Evolutionary conservation across 164 flowering plant species (phyloP).

Genomic region (Vitis vinifera): ASM3070453v1 NC_081814.1:26756501-26757000

Average conservation of each 20-base stretch:
- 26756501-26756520: constrained; percentile 29
- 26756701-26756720: neutral
- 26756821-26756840: constrained; percentile 17
- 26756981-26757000: constrained; percentile 59
- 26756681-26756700: constrained; percentile 13
- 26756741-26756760: constrained; percentile 54
- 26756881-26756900: constrained; percentile 64
- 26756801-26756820: constrained; percentile 12
- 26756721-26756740: constrained; percentile 23
- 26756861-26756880: constrained; percentile 71
- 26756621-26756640: constrained; percentile 3
- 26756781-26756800: constrained; percentile 33
- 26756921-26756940: constrained; percentile 70
- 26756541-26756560: constrained; percentile 10
- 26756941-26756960: constrained; percentile 94
- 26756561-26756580: constrained; percentile 8
- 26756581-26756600: constrained; percentile 63
- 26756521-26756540: constrained; percentile 6
- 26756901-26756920: constrained; percentile 73
- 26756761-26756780: constrained; percentile 31
- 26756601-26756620: constrained; percentile 50
- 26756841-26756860: constrained; percentile 45
- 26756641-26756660: constrained; percentile 16
- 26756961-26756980: constrained; percentile 80
- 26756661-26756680: constrained; percentile 7